Evolutionary conservation across 805 yeast genomes (phyloP), one percentile per base, ranked within the genome.

Genomic region (Lachancea lanzarotensis): DNA sequence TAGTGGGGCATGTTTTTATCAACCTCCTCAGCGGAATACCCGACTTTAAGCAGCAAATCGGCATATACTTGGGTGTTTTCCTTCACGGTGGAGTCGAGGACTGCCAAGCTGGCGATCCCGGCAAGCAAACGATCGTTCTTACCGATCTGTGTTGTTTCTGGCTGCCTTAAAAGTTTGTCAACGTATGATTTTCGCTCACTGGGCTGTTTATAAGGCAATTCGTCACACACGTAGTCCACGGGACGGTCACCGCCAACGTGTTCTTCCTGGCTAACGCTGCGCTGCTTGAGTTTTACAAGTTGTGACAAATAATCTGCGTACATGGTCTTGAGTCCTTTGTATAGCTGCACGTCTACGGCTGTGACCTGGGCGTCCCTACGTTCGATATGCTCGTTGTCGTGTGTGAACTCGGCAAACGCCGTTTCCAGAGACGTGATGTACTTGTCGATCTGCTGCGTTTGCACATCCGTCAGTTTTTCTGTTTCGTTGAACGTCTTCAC

Each of bases 301-400:
- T 57, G 60, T 18, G 49, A 40, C 35, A 62, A 45, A 44, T 62
- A 63, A 46, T 62, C 64, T 13, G 46, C 45, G 37, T 63, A 63
- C 66, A 63, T 59, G 18, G 56, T 45, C 22, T 55, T 55, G 46
- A 63, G 47, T 5, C 66, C 66, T 13, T 42, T 46, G 48, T 56
- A 59, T 30, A 63, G 45, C 40, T 62, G 60, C 3, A 49, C 44
- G 42, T 63, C 67, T 8, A 56, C 56, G 18, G 48, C 53, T 12
- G 63, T 61, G 17, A 58, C 56, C 9, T 50, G 51, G 6, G 40
- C 46, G 8, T 48, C 54, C 17, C 49, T 38, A 40, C 46, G 46
- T 37, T 56, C 59, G 27, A 58, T 51, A 47, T 56, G 58, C 38
- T 53, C 52, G 46, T 63, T 63, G 46, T 63, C 67, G 30, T 51